Percentiles rank a stretch among this genome's conserved stretches.
These are phyloP conservation scores for Cadophora sp. DNA, from an alignment of 2,329 filamentous ascomycete genomes.

Conservation along the genomic window DNA sequence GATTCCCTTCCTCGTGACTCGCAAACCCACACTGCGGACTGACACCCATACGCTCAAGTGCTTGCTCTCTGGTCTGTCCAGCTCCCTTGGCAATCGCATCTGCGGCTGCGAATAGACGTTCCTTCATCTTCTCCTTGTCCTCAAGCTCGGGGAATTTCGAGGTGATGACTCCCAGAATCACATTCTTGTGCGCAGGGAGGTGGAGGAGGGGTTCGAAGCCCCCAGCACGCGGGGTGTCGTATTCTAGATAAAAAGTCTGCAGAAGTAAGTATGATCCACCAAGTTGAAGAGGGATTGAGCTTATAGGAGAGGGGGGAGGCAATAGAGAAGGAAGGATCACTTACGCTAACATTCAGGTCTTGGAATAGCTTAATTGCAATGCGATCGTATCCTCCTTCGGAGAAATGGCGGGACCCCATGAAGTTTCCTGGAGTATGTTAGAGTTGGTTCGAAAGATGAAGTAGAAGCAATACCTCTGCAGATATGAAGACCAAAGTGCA, in stretches of 20 bases:
- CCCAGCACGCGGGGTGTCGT: constrained; percentile 69
- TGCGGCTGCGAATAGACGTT: constrained; percentile 65
- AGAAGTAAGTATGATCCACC: too few species aligned
- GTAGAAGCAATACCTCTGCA: constrained; percentile 59
- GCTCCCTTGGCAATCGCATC: constrained; percentile 75
- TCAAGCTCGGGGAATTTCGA: constrained; percentile 69
- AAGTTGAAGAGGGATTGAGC: too few species aligned
- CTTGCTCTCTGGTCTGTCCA: constrained; percentile 68
- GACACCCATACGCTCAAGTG: constrained; percentile 70
- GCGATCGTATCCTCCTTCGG: constrained; percentile 70
- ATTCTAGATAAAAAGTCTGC: constrained; percentile 76
- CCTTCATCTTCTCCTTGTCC: constrained; percentile 69
- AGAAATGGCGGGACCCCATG: constrained; percentile 70
- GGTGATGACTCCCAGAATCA: constrained; percentile 71
- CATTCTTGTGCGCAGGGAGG: constrained; percentile 66
- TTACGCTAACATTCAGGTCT: constrained; percentile 65
- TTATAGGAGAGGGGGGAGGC: too few species aligned
- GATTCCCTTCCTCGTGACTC: constrained; percentile 70
- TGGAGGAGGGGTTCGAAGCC: constrained; percentile 70
- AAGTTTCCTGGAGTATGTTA: constrained; percentile 56
- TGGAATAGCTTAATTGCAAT: constrained; percentile 72
- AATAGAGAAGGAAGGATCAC: too few species aligned
- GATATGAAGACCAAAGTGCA: constrained; percentile 80
- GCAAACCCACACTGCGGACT: constrained; percentile 79
- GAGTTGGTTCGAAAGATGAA: neutral